Evolutionary conservation across 2,329 filamentous ascomycete species (phyloP), one percentile per base, ranked within the genome.

Genomic region (Achaetomium macrosporum): DNA sequence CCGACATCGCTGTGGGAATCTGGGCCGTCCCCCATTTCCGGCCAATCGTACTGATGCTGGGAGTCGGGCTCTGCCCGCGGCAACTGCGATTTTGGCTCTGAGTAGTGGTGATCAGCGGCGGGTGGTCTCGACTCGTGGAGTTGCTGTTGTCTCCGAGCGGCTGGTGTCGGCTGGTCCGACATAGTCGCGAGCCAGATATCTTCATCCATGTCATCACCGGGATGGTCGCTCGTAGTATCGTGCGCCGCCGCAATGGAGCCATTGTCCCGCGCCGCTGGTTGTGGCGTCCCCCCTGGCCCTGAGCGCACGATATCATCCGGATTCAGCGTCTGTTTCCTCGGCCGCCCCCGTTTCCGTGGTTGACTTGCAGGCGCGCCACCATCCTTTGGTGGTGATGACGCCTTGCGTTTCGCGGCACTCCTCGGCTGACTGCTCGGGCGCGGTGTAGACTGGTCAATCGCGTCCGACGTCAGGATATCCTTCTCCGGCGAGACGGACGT

Each of bases 141-240:
- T 29, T 35, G 33, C 25, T 51, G 50, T 29, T 40, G 51, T 47
- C 50, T 57, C 25, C 50, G 51, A 20, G 50, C 44, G n/a, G 42
- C 46, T 1, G 61, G 60, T 29, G 56, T 59, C 2, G 53, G 45
- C 30, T 62, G 55, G 39, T 74, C 65, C 1, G 69, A 70, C 36
- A 73, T 42, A 7, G 70, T 71, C 29, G 68, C 68, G 61, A 76
- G 71, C 74, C 74, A 77, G 17, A 76, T 70, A 58, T 77, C 74
- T 0, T 72, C 72, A 35, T 72, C 66, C n/a, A 59, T 40, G 30
- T 35, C 54, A 17, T 55, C 48, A 13, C 16, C 42, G 9, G 25
- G 50, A n/a, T 50, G 47, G 12, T 29, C 12, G 29, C 15, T 41
- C 15, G 37, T 13, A 15, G 15, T 20, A 39, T 41, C n/a, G 13